phyloP scores from a whole-genome alignment of 495 filamentous ascomycete genomes.

The Astrothelium macrocarpum region DNA sequence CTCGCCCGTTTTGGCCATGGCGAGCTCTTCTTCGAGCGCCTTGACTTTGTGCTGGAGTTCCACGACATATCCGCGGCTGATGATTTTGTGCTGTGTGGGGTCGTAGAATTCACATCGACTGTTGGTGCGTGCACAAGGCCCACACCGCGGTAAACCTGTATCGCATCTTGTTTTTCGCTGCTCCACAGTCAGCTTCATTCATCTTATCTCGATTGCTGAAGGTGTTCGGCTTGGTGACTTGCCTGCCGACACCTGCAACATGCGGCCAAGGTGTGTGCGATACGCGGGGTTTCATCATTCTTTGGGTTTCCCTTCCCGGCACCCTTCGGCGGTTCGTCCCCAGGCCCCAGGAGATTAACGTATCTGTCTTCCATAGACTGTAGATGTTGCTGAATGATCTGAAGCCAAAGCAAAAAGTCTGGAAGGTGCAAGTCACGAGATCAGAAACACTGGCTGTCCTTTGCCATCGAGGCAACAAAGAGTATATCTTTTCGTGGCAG shows the following conservation, averaged over 20 bases:
- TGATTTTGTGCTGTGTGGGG: conserved; percentile 63
- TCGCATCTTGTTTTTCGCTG: conserved; percentile 93
- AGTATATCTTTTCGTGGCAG: background rate
- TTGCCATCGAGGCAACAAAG: background rate
- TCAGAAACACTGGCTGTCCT: background rate
- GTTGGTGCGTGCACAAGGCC: conserved; percentile 85
- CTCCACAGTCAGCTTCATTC: background rate
- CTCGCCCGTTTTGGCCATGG: conserved; percentile 52
- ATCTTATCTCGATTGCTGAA: background rate
- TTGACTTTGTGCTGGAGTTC: conserved; percentile 75
- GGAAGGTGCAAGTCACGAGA: background rate
- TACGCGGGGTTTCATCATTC: conserved; percentile 19
- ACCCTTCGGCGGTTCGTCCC: background rate
- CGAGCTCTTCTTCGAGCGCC: conserved; percentile 64
- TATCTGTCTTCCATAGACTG: background rate
- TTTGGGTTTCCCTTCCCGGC: background rate
- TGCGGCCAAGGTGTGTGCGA: conserved; percentile 78
- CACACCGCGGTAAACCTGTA: conserved; percentile 76
- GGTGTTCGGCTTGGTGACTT: conserved; percentile 27
- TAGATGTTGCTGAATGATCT: background rate
- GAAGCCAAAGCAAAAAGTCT: background rate
- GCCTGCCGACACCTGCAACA: conserved; percentile 81
- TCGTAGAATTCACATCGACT: conserved; percentile 90
- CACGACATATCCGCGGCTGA: conserved; percentile 79
- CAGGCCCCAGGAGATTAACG: background rate